Conservation (phyloP, 176 grass and related monocot genomes). For the Zizania latifolia region DNA sequence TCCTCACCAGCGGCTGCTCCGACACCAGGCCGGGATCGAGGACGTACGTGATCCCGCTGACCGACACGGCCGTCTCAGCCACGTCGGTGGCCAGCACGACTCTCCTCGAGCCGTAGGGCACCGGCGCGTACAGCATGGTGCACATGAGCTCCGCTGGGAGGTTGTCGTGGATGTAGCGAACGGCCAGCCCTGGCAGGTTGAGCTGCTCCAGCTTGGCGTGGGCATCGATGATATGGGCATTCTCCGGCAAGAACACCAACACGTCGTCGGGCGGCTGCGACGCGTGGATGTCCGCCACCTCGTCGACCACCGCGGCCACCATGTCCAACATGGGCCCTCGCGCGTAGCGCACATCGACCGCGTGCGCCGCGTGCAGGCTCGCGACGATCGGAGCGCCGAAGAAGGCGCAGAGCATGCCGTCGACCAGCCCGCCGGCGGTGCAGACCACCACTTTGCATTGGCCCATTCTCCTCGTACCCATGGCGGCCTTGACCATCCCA, state of each 20-base stretch:
- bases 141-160: background rate
- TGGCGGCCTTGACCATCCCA: background rate
- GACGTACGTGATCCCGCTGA: conserved; percentile 17
- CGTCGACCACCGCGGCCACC: background rate
- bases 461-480: background rate
- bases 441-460: conserved; percentile 11
- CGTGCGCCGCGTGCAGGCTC: background rate
- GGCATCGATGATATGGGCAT: background rate
- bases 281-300: conserved; percentile 12
- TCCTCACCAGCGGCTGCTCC: background rate
- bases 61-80: conserved; percentile 24
- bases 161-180: background rate
- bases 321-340: conserved; percentile 10
- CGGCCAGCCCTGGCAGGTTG: background rate
- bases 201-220: background rate
- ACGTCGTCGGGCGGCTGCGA: conserved; percentile 16
- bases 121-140: background rate
- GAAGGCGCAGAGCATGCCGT: background rate
- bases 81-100: conserved; percentile 26
- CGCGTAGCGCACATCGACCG: background rate
- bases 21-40: conserved; percentile 21
- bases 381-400: conserved; percentile 10
- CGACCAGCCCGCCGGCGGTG: conserved; percentile 5
- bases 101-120: background rate
- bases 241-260: conserved; percentile 22